These are phyloP conservation scores for Acrasis kona DNA, from an alignment of 78 protist genomes.

Conservation along the genomic window DNA sequence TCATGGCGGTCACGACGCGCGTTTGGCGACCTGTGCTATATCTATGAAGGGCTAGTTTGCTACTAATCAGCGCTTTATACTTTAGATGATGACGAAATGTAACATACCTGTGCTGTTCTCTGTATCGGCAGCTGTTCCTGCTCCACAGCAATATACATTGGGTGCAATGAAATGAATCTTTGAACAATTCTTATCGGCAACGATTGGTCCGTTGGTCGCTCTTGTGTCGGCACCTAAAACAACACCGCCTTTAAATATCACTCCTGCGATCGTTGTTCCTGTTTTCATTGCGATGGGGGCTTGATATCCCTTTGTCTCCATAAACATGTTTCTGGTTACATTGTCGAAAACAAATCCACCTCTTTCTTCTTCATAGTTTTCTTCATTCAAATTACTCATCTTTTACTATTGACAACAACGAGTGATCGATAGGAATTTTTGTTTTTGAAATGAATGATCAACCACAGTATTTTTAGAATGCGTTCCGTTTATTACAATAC, in stretches of 20 bases:
- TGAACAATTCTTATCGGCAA: conserved; percentile 96
- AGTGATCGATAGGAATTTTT: background rate
- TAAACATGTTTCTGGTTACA: conserved; percentile 37
- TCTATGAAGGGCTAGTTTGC: conserved; percentile 54
- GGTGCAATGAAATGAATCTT: conserved; percentile 97
- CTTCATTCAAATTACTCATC: background rate
- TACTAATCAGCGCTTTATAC: no score
- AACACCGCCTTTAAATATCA: conserved; percentile 87
- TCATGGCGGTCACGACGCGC: conserved; percentile 85
- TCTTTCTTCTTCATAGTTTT: background rate
- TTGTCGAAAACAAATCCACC: conserved; percentile 12
- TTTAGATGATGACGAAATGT: no score
- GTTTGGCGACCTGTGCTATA: conserved; percentile 62
- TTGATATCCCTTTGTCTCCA: conserved; percentile 27
- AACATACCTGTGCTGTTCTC: conserved; percentile 53
- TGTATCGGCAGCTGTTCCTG: conserved; percentile 99
- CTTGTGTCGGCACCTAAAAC: conserved; percentile 98
- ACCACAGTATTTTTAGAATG: background rate
- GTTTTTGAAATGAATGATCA: no score
- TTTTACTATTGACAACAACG: background rate
- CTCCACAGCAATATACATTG: conserved; percentile 97
- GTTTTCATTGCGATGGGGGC: conserved; percentile 82
- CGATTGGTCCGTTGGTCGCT: conserved; percentile 93
- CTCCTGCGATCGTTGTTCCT: conserved; percentile 98
- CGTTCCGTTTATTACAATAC: background rate